phyloP scores from a whole-genome alignment of 805 yeast species.

The Ogataea methylovora region DNA sequence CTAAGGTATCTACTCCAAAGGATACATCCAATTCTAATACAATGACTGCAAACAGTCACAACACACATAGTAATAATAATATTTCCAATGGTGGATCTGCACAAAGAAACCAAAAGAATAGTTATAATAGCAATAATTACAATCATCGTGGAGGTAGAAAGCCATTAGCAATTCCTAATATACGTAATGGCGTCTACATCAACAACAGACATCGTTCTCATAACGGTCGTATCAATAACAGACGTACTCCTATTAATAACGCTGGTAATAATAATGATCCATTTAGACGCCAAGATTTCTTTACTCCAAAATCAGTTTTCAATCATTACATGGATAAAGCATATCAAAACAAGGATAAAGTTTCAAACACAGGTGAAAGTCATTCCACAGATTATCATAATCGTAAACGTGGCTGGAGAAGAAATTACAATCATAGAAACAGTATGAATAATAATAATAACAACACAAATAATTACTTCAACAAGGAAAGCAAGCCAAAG shows the following conservation, averaged over 20 bases:
- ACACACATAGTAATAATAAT: no score
- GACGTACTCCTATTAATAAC: constrained; percentile 8
- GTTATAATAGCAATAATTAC: constrained; percentile 7
- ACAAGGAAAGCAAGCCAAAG: constrained; percentile 6
- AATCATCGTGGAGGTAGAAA: constrained; percentile 38
- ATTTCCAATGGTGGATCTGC: no score
- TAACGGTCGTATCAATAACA: constrained; percentile 10
- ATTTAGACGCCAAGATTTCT: constrained; percentile 63
- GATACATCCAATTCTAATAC: constrained; percentile 8
- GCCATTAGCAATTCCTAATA: constrained; percentile 62
- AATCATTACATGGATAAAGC: constrained; percentile 65
- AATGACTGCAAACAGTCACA: no score
- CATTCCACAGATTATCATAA: constrained; percentile 1
- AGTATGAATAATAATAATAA: constrained; percentile 3
- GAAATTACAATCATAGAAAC: constrained; percentile 12
- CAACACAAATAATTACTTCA: constrained; percentile 12
- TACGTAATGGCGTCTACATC: constrained; percentile 10
- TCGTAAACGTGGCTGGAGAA: constrained; percentile 10
- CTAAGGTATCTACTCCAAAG: constrained; percentile 6
- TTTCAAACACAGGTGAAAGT: no score
- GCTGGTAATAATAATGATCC: constrained; percentile 12
- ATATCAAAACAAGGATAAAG: constrained; percentile 3
- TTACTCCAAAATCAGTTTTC: constrained; percentile 71
- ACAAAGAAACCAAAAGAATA: no score
- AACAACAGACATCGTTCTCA: constrained; percentile 4